Evolutionary conservation across 345 rosid species (phyloP), one percentile per base, ranked within the genome.

Genomic region (Euclidium syriacum): DNA sequence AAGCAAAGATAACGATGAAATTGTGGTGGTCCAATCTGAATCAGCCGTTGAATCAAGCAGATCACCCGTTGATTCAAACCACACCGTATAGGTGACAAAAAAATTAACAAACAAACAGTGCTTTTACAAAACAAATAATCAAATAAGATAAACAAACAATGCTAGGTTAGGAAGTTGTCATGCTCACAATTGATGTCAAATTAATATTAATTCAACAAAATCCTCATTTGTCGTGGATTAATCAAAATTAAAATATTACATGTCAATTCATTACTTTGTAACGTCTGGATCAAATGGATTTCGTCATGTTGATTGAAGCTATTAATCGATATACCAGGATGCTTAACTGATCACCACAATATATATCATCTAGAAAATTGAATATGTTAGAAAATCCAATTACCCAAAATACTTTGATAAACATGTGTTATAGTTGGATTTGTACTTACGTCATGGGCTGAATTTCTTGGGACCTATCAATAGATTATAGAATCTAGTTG

Each of bases 111-210:
- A n/a, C n/a, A n/a, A n/a, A n/a, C n/a, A n/a, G n/a, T n/a, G n/a
- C n/a, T n/a, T n/a, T n/a, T 8, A 10, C 38, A 9, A 2, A 16
- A 20, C 4, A 22, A 19, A 20, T 19, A 10, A 2, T 22, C 50
- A 1, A 44, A 46, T 22, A 23, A 46, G 8, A 47, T 25, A 47
- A 5, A 29, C 19, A 43, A 25, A 58, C 25, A 43, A 42, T 19
- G 15, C 19, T 17, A 43, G 6, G 52, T 59, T 59, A 59, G 53
- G 53, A 59, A 44, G 32, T 30, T 59, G 33, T 59, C 65, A 44
- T 59, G 53, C 4, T 59, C 65, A 59, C 42, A 44, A 30, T 43
- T 59, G 30, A 59, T 43, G 42, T 44, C 41, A 53, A 22, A 33
- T 33, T 44, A 14, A 9, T 44, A 30, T 19, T 43, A 40, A 29